A percentile compares a stretch with the other conserved stretches of the same genome.
Evolutionary conservation across 2,329 filamentous ascomycete species (phyloP).

Genomic region (Leptographium wingfieldii): DNA sequence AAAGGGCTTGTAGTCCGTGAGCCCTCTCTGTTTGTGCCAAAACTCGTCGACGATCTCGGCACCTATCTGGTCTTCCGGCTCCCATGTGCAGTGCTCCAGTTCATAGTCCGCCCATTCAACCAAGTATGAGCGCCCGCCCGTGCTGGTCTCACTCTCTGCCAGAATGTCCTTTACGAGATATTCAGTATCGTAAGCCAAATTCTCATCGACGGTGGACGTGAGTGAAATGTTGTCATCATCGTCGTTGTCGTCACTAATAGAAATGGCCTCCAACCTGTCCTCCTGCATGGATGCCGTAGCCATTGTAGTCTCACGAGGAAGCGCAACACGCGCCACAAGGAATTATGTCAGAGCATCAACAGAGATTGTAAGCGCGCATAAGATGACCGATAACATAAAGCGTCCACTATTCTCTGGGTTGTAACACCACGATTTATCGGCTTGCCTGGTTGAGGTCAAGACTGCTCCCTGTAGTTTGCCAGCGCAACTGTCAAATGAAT

Average conservation of each 20-base stretch:
- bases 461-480: too few species aligned
- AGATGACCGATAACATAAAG: too few species aligned
- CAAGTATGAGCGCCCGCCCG: constrained; percentile 35
- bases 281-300: background rate
- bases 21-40: constrained; percentile 31
- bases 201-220: constrained; percentile 32
- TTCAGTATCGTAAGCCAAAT: constrained; percentile 28
- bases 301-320: background rate
- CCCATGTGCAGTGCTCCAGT: constrained; percentile 44
- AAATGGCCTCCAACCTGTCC: background rate
- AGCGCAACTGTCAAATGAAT: too few species aligned
- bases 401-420: too few species aligned
- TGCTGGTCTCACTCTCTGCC: constrained; percentile 25
- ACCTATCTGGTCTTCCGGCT: constrained; percentile 32
- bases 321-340: background rate
- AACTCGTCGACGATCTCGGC: constrained; percentile 21
- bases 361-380: too few species aligned
- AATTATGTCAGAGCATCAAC: too few species aligned
- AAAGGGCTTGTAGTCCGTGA: constrained; percentile 21
- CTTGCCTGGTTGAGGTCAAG: too few species aligned
- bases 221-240: constrained; percentile 43
- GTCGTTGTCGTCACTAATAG: constrained; percentile 11
- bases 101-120: constrained; percentile 53
- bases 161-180: constrained; percentile 44
- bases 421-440: too few species aligned